A percentile compares a stretch with the other conserved stretches of the same genome.
Evolutionary conservation across 139 green algal species (phyloP).

Genomic region (Pseudopediastrum boryanum): DNA sequence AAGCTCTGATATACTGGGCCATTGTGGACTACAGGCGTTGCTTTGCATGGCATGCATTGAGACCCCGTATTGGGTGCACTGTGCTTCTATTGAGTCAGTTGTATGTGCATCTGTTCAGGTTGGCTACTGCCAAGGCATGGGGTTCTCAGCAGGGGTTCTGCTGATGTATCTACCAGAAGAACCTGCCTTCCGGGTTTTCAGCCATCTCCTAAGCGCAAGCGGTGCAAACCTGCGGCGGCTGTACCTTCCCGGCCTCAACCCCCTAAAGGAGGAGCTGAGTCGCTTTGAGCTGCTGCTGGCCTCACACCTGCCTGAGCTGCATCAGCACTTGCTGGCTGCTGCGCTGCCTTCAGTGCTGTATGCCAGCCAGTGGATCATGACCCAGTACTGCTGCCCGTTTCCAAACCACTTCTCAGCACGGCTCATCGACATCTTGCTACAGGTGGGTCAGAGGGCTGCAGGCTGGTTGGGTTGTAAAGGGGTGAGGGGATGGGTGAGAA

Average conservation of each 20-base stretch:
- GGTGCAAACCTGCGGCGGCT: constrained; percentile 76
- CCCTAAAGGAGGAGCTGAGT: constrained; percentile 65
- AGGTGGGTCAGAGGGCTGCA: too few relatives aligned
- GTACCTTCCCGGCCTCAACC: constrained; percentile 82
- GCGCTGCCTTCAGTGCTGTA: constrained; percentile 70
- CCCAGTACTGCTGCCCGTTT: constrained; percentile 88
- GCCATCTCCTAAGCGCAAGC: constrained; percentile 59
- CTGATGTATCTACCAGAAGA: constrained; percentile 95
- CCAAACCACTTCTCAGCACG: constrained; percentile 77
- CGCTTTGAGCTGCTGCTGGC: constrained; percentile 55
- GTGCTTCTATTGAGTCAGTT: constrained; percentile 31
- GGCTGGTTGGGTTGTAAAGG: too few relatives aligned
- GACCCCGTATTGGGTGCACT: too few relatives aligned
- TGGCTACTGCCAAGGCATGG: constrained; percentile 91
- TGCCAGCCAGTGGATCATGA: constrained; percentile 92
- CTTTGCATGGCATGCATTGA: too few relatives aligned
- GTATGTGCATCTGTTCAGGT: constrained; percentile 47
- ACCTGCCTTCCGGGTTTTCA: constrained; percentile 83
- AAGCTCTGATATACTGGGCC: too few relatives aligned
- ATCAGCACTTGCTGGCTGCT: constrained; percentile 59
- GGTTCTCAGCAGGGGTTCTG: constrained; percentile 89
- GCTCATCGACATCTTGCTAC: constrained; percentile 90
- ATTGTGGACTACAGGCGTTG: too few relatives aligned
- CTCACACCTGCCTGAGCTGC: constrained; percentile 52
- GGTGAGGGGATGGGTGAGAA: too few relatives aligned